Conservation (phyloP, 2,329 filamentous ascomycete genomes). For the Cladorrhinum sp. region DNA sequence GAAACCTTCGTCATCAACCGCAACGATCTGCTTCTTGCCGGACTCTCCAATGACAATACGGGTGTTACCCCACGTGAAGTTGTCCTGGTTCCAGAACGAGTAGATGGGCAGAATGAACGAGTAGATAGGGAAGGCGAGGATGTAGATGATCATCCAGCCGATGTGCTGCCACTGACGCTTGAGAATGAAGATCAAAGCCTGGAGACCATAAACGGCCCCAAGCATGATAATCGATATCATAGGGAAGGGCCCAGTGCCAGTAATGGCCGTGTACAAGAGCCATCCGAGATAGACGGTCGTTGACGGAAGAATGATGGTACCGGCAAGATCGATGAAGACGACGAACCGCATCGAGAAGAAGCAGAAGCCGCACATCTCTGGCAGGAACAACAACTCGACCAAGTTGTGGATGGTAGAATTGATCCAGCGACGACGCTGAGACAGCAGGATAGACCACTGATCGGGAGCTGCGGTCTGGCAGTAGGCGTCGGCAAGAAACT, state of each 20-base stretch:
- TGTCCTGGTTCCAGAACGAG: slow-evolving; percentile 99
- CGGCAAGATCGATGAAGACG: slow-evolving; percentile 89
- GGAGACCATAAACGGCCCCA: slow-evolving; percentile 88
- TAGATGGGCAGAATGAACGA: slow-evolving; percentile 89
- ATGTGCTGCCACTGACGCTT: slow-evolving; percentile 98
- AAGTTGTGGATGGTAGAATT: slow-evolving; percentile 98
- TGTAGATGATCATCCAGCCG: slow-evolving; percentile 99
- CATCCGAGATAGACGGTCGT: slow-evolving; percentile 85
- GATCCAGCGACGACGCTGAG: slow-evolving; percentile 98
- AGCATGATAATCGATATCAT: slow-evolving; percentile 85
- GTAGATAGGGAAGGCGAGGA: slow-evolving; percentile 92
- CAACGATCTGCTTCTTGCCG: slow-evolving; percentile 85
- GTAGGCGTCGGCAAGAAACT: slow-evolving; percentile 90
- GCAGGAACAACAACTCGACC: slow-evolving; percentile 81
- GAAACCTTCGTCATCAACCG: slow-evolving; percentile 79
- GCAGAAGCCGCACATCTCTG: slow-evolving; percentile 97
- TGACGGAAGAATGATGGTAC: slow-evolving; percentile 87
- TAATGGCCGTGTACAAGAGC: slow-evolving; percentile 76
- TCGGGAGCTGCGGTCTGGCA: slow-evolving; percentile 92
- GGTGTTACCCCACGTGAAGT: slow-evolving; percentile 98
- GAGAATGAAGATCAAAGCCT: slow-evolving; percentile 92
- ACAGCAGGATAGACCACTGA: slow-evolving; percentile 88
- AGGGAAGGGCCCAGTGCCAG: slow-evolving; percentile 71
- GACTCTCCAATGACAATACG: slow-evolving; percentile 95
- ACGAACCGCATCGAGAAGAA: slow-evolving; percentile 98